Conservation (phyloP, 257 asterid species). For the Solanum paucissectum region DNA sequence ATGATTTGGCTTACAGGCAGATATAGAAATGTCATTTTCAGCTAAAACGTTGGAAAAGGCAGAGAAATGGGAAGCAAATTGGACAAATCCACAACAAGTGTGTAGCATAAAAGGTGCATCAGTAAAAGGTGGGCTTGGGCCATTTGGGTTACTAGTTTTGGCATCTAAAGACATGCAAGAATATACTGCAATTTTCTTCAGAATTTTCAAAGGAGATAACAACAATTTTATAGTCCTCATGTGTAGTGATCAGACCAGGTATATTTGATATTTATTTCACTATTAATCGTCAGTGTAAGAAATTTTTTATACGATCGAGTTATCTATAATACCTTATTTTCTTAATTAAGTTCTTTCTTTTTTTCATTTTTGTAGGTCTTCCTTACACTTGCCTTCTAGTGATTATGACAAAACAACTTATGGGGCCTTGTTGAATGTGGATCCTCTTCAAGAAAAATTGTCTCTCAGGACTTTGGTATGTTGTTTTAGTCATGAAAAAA, state of each 20-base stretch:
- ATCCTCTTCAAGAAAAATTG: conserved; percentile 13
- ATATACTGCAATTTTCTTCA: conserved; percentile 26
- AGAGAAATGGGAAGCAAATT: conserved; percentile 9
- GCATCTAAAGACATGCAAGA: conserved; percentile 18
- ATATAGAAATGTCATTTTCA: conserved; percentile 13
- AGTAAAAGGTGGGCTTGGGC: conserved; percentile 11
- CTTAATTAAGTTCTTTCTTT: background rate
- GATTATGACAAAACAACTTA: conserved; percentile 22
- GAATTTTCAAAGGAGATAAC: conserved; percentile 14
- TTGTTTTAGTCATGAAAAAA: background rate
- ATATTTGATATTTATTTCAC: background rate
- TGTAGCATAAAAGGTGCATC: conserved; percentile 26
- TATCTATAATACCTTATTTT: background rate
- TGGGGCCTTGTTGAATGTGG: conserved; percentile 21
- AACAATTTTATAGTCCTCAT: conserved; percentile 21
- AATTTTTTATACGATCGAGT: background rate
- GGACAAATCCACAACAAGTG: conserved; percentile 19
- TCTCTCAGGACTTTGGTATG: conserved; percentile 26
- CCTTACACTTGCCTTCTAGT: conserved; percentile 5
- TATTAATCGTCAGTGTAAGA: background rate
- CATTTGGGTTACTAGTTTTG: conserved; percentile 25
- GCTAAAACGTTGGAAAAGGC: conserved; percentile 5
- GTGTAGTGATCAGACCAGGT: conserved; percentile 39
- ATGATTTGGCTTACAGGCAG: conserved; percentile 13
- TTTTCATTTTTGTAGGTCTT: conserved; percentile 12